A percentile compares a stretch with the other conserved stretches of the same genome.
These are phyloP conservation scores for Nevesoporus exiguus DNA, from an alignment of 768 basidiomycete species.

Conservation along the genomic window DNA sequence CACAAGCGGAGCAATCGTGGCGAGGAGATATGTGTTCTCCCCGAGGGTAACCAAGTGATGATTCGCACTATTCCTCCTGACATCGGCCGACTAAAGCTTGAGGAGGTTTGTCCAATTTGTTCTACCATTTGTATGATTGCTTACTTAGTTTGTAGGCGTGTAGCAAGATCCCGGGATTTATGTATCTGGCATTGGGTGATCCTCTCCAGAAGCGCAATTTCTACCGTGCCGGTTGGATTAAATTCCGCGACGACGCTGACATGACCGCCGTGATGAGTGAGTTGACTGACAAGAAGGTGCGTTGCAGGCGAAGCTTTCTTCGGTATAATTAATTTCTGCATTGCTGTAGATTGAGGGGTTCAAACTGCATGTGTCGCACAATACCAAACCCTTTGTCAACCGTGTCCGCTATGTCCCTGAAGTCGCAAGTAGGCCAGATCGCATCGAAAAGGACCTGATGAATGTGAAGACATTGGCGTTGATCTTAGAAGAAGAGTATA, in stretches of 20 bases:
- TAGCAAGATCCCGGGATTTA: slow-evolving; percentile 71
- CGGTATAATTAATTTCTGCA: slow-evolving; percentile 5
- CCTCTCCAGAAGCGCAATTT: slow-evolving; percentile 91
- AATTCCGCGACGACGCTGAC: slow-evolving; percentile 81
- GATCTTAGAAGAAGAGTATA: slow-evolving; percentile 71
- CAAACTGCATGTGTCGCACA: slow-evolving; percentile 87
- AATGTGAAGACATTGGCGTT: slow-evolving; percentile 70
- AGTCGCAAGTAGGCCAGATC: slow-evolving; percentile 72
- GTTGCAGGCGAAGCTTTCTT: neutral
- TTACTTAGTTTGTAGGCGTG: slow-evolving; percentile 53
- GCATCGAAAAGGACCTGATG: slow-evolving; percentile 76
- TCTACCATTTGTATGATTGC: neutral
- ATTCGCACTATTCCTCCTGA: slow-evolving; percentile 94
- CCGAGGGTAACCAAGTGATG: slow-evolving; percentile 89
- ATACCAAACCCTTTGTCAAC: slow-evolving; percentile 71
- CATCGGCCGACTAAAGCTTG: slow-evolving; percentile 83
- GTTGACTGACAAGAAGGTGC: slow-evolving; percentile 82
- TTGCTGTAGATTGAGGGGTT: slow-evolving; percentile 82
- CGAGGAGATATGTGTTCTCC: slow-evolving; percentile 65
- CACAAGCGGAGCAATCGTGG: slow-evolving; percentile 53
- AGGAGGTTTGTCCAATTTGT: slow-evolving; percentile 58
- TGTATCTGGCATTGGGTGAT: slow-evolving; percentile 88
- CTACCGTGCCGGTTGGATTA: slow-evolving; percentile 93
- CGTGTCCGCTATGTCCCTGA: slow-evolving; percentile 80
- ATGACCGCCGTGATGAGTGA: slow-evolving; percentile 70